These are phyloP conservation scores for Solanum chmielewskii DNA, from an alignment of 257 asterid species.

Conservation along the genomic window DNA sequence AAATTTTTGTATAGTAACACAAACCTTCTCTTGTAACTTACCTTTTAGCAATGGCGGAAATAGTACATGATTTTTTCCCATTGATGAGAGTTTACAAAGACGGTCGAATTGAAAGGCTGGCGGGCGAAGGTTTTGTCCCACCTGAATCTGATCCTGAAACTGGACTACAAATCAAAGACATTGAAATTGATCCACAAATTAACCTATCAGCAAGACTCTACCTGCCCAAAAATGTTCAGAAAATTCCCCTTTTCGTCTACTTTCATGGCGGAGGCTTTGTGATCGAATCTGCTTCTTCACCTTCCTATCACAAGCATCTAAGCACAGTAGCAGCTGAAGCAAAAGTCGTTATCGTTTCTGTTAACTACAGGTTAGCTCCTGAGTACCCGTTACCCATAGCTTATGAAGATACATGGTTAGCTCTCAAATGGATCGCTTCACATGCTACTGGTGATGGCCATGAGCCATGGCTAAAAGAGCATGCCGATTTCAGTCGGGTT, in stretches of 20 bases:
- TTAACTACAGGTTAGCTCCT: conserved; percentile 59
- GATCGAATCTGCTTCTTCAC: conserved; percentile 31
- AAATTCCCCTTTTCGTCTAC: conserved; percentile 44
- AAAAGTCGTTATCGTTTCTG: conserved; percentile 30
- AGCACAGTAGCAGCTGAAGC: conserved; percentile 29
- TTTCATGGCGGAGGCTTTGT: conserved; percentile 63
- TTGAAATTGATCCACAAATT: conserved; percentile 10
- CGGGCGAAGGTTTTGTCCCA: conserved; percentile 2
- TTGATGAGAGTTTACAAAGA: conserved; percentile 22
- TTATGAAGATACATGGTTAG: conserved; percentile 49
- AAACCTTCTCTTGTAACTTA: not conserved
- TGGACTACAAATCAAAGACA: conserved; percentile 42
- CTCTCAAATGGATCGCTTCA: conserved; percentile 43
- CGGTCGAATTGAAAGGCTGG: conserved; percentile 29
- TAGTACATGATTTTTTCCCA: conserved; percentile 29
- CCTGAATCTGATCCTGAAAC: conserved; percentile 31
- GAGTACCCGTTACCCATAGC: conserved; percentile 48
- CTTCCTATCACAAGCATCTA: conserved; percentile 20
- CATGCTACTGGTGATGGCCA: conserved; percentile 12
- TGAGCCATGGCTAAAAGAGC: conserved; percentile 33
- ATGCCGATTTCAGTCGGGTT: conserved; percentile 34
- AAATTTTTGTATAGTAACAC: not conserved
- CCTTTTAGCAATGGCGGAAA: conserved; percentile 13
- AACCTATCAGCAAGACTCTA: conserved; percentile 32
- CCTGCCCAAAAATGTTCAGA: conserved; percentile 21